A percentile compares a stretch with the other conserved stretches of the same genome.
Evolutionary conservation across 805 yeast species (phyloP).

Genomic region (Wickerhamomyces bovis): DNA sequence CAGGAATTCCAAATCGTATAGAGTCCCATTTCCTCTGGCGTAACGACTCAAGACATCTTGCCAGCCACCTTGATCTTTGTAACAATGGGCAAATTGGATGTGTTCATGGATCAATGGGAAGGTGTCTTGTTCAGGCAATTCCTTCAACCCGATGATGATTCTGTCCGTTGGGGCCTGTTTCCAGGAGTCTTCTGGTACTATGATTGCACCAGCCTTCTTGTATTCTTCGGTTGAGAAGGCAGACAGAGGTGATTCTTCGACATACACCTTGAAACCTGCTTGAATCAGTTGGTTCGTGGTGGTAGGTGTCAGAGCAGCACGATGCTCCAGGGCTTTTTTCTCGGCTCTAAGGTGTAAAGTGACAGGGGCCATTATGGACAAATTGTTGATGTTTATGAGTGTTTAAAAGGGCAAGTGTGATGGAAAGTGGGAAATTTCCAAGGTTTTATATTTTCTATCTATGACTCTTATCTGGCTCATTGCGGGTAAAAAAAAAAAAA

Average conservation of each 20-base stretch:
- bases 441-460: no score
- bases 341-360: slow-evolving; percentile 91
- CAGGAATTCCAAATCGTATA: slow-evolving; percentile 91
- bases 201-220: slow-evolving; percentile 70
- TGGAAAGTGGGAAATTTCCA: background rate
- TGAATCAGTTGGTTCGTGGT: slow-evolving; percentile 78
- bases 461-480: background rate
- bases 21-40: slow-evolving; percentile 83
- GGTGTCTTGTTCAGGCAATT: slow-evolving; percentile 80
- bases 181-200: slow-evolving; percentile 96
- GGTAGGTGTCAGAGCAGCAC: slow-evolving; percentile 94
- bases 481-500: background rate
- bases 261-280: slow-evolving; percentile 84
- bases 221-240: slow-evolving; percentile 76
- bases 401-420: no score
- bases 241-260: slow-evolving; percentile 83
- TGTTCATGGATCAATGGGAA: slow-evolving; percentile 96
- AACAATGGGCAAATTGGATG: slow-evolving; percentile 98
- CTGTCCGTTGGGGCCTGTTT: slow-evolving; percentile 83
- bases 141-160: slow-evolving; percentile 89
- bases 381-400: background rate
- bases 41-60: slow-evolving; percentile 81
- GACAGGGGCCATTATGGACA: slow-evolving; percentile 34
- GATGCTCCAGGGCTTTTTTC: slow-evolving; percentile 93
- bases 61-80: slow-evolving; percentile 98